Base-by-base conservation (phyloP, 75 land plant genomes). In the Pseudotsuga menziesii region DNA sequence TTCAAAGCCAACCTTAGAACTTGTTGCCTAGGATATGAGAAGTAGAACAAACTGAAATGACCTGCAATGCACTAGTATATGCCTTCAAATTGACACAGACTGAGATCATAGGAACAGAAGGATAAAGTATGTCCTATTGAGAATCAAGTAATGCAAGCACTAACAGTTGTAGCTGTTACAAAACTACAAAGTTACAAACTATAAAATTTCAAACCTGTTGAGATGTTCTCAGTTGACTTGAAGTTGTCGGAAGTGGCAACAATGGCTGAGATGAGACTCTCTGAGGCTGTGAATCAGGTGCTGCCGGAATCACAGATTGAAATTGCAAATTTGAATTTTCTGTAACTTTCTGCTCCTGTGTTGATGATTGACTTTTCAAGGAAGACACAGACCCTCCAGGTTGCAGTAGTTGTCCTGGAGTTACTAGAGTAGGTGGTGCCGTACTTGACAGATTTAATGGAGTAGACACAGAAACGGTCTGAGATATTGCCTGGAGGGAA, bases 401-500 rank as follows among this genome's bases (percentile, higher is more conserved):
- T 41, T 84, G 86, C 70, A 84, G 63, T 0, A 89, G 78, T 60
- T 86, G 88, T n/a, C 84, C 88, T 7, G 91, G 91, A 59, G 91
- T 86, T 71, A 89, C 64, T 14, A 89, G 56, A 25, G 83, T 25
- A 63, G 91, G 91, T 25, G 77, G 73, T 14, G 76, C 15, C 17
- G 73, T 55, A 56, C 78, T 86, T 27, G 64, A 36, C 2, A n/a
- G 73, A 36, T 35, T 72, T 56, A 83, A 61, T 72, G 60, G 79
- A 2, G 90, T 73, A 52, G 74, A 25, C 52, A 80, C 81, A 25
- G 84, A 54, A 25, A 62, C 27, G 39, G 88, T 26, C 27, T 82
- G 80, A 76, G 88, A 78, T 14, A 77, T 48, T 20, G 78, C 15
- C 55, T 75, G 82, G 59, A 36, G 80, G 26, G 84, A 63, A 74